A percentile compares a stretch with the other conserved stretches of the same genome.
Conservation (phyloP, 2,329 filamentous ascomycete genomes). For the Graphilbum ipis-grandicollis region DNA sequence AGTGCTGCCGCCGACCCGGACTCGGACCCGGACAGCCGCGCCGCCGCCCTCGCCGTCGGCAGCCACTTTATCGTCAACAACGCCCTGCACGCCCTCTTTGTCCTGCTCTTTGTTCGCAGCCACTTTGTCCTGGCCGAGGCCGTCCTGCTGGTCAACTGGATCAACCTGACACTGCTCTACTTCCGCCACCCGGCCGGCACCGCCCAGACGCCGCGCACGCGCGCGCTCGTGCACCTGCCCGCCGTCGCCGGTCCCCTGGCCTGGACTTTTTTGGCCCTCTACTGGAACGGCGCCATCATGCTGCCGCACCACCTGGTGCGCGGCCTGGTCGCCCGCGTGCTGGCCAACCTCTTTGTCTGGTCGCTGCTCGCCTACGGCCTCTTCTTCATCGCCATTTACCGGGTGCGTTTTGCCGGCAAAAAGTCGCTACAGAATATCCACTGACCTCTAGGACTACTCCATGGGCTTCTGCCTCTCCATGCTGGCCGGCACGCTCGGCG, state of each 20-base stretch:
- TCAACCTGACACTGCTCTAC: constrained; percentile 65
- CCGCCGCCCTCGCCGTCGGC: constrained; percentile 60
- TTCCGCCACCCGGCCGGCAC: constrained; percentile 61
- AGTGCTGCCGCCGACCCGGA: constrained; percentile 9
- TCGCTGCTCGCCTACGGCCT: constrained; percentile 57
- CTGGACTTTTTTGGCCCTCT: constrained; percentile 74
- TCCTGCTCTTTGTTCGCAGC: constrained; percentile 65
- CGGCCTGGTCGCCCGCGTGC: constrained; percentile 52
- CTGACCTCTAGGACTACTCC: constrained; percentile 38
- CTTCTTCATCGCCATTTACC: constrained; percentile 59
- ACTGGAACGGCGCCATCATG: constrained; percentile 78
- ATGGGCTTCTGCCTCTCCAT: constrained; percentile 67
- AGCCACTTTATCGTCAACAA: constrained; percentile 79
- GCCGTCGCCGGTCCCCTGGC: constrained; percentile 63
- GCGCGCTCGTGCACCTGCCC: constrained; percentile 51
- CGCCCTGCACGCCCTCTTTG: constrained; percentile 62
- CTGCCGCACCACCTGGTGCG: constrained; percentile 41
- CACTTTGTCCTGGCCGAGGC: constrained; percentile 63
- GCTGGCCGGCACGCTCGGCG: constrained; percentile 55
- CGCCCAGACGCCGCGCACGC: too few relatives aligned
- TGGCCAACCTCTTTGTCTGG: constrained; percentile 84
- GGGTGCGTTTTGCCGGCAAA: constrained; percentile 32
- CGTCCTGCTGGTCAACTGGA: constrained; percentile 61
- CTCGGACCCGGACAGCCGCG: constrained; percentile 24
- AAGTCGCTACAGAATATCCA: too few relatives aligned